Conservation (phyloP, 2,329 filamentous ascomycete species). For the Zymoseptoria brevis region DNA sequence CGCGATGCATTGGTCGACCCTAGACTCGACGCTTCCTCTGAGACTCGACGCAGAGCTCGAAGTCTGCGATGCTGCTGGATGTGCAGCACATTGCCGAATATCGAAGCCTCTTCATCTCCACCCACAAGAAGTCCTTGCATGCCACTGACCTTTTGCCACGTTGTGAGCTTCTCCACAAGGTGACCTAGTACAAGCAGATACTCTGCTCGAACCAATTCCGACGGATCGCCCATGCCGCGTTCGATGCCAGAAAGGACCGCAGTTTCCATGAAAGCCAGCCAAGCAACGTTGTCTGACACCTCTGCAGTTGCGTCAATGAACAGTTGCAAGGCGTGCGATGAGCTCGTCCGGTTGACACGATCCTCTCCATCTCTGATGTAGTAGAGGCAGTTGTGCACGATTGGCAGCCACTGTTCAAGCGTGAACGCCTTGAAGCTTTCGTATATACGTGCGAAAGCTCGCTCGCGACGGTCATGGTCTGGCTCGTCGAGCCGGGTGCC, state of each 20-base stretch:
- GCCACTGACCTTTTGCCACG: conserved; percentile 65
- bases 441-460: conserved; percentile 67
- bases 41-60: conserved; percentile 71
- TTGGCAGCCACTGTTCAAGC: conserved; percentile 71
- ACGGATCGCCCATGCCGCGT: conserved; percentile 64
- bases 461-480: conserved; percentile 74
- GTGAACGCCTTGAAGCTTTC: conserved; percentile 56
- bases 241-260: conserved; percentile 70
- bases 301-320: conserved; percentile 59
- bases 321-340: conserved; percentile 68
- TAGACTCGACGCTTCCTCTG: conserved; percentile 59
- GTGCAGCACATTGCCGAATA: conserved; percentile 88
- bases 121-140: conserved; percentile 61
- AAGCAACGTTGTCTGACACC: conserved; percentile 39
- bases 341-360: conserved; percentile 74
- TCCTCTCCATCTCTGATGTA: conserved; percentile 82
- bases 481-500: conserved; percentile 70
- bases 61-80: conserved; percentile 81
- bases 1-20: conserved; percentile 71
- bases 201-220: conserved; percentile 78
- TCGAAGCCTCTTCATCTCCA: conserved; percentile 71
- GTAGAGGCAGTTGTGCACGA: conserved; percentile 83
- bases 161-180: conserved; percentile 61
- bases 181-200: conserved; percentile 72
- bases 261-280: conserved; percentile 52